Evolutionary conservation across 257 asterid genomes (phyloP).

Genomic region (Ocimum tenuiflorum): DNA sequence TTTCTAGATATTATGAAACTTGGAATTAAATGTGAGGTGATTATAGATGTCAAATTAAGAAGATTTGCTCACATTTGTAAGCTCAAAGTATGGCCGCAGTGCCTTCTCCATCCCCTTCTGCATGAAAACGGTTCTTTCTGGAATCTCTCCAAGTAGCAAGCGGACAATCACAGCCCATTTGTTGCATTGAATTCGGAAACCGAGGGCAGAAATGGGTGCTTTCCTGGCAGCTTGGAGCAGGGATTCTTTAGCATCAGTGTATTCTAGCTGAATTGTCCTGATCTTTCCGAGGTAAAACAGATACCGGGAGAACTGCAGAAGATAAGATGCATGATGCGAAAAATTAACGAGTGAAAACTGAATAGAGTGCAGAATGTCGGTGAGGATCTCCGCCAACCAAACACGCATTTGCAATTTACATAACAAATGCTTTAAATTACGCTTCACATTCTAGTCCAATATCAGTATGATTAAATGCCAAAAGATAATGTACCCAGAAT

Average conservation of each 20-base stretch:
- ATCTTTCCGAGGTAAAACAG: constrained; percentile 77
- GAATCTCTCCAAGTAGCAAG: constrained; percentile 75
- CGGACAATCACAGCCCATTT: constrained; percentile 77
- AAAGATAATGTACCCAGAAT: too few species aligned
- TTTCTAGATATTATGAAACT: too few species aligned
- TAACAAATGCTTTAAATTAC: too few species aligned
- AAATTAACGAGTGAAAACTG: too few species aligned
- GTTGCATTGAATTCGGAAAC: constrained; percentile 65
- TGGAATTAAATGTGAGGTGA: too few species aligned
- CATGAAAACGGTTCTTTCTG: constrained; percentile 74
- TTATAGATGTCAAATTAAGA: too few species aligned
- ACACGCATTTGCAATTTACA: too few species aligned
- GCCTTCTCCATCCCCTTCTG: constrained; percentile 79
- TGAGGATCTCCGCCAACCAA: too few species aligned
- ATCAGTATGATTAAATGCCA: background rate
- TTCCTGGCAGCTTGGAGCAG: constrained; percentile 74
- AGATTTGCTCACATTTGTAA: constrained; percentile 71
- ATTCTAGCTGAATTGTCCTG: constrained; percentile 70
- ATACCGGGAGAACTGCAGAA: constrained; percentile 60
- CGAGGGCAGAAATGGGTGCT: constrained; percentile 70
- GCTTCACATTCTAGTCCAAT: too few species aligned
- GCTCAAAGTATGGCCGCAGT: constrained; percentile 74
- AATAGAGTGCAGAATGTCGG: too few species aligned
- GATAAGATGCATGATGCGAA: constrained; percentile 8
- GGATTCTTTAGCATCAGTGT: constrained; percentile 76